Conservation (phyloP, 2,329 filamentous ascomycete genomes). For the Lecanicillium sp. region DNA sequence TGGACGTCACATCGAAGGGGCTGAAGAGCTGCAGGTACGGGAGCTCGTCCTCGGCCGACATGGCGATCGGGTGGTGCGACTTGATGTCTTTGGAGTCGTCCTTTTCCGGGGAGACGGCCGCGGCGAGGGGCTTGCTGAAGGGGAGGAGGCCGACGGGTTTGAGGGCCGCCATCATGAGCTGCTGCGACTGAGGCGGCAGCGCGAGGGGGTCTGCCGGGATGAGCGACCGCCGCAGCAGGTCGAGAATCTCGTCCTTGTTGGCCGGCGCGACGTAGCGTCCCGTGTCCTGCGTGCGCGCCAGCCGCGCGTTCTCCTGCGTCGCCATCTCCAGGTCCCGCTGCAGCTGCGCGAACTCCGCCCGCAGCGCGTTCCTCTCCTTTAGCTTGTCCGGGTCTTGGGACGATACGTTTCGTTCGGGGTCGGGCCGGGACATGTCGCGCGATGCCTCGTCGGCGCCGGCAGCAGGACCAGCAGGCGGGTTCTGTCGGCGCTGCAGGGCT, state of each 20-base stretch:
- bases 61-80: conserved; percentile 59
- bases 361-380: conserved; percentile 45
- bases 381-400: conserved; percentile 44
- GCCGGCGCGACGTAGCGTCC: conserved; percentile 29
- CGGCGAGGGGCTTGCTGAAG: conserved; percentile 35
- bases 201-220: conserved; percentile 29
- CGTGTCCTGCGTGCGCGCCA: conserved; percentile 36
- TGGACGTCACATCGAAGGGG: conserved; percentile 56
- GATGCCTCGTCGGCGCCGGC: not conserved
- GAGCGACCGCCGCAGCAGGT: conserved; percentile 34
- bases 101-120: conserved; percentile 21
- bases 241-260: conserved; percentile 34
- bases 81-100: conserved; percentile 33
- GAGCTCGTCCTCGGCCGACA: conserved; percentile 58
- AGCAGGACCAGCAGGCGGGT: conserved; percentile 1
- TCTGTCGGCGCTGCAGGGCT: conserved; percentile 7
- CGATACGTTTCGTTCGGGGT: conserved; percentile 37
- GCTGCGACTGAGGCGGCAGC: conserved; percentile 27
- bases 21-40: conserved; percentile 68
- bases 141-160: conserved; percentile 48
- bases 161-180: conserved; percentile 42
- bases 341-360: conserved; percentile 49
- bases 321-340: conserved; percentile 53
- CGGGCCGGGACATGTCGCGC: conserved; percentile 16
- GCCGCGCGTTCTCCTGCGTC: conserved; percentile 51